Evolutionary conservation across 139 green algal genomes (phyloP).

Genomic region (Monoraphidium neglectum): DNA sequence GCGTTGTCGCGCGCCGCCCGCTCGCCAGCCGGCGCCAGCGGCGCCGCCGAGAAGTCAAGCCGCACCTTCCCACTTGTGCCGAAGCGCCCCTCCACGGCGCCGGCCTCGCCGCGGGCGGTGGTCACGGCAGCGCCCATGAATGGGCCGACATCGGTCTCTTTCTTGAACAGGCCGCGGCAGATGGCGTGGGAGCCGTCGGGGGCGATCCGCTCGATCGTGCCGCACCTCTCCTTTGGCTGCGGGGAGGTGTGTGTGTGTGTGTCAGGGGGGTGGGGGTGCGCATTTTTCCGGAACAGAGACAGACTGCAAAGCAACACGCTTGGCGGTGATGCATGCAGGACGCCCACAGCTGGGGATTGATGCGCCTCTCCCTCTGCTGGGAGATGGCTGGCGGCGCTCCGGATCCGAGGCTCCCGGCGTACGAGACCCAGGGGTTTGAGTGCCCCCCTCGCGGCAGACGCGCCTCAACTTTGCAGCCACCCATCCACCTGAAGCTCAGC

Average conservation of each 20-base stretch:
- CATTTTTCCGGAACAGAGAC: neutral
- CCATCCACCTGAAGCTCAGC: no score
- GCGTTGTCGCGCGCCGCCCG: constrained; percentile 6
- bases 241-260: neutral
- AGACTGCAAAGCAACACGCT: neutral
- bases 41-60: constrained; percentile 54
- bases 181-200: constrained; percentile 73
- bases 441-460: no score
- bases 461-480: no score
- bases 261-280: neutral
- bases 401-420: no score
- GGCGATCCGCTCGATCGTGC: constrained; percentile 75
- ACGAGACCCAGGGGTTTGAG: no score
- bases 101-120: constrained; percentile 48
- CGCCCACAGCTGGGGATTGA: no score
- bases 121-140: constrained; percentile 77
- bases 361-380: neutral
- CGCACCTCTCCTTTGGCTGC: constrained; percentile 73
- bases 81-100: constrained; percentile 78
- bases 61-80: constrained; percentile 90
- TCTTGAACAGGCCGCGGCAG: constrained; percentile 91
- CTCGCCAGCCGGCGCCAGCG: neutral
- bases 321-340: no score
- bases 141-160: constrained; percentile 85
- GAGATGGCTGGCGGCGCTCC: no score